Evolutionary conservation across 345 rosid genomes (phyloP), one percentile per base, ranked within the genome.

Genomic region (Salix dunnii): DNA sequence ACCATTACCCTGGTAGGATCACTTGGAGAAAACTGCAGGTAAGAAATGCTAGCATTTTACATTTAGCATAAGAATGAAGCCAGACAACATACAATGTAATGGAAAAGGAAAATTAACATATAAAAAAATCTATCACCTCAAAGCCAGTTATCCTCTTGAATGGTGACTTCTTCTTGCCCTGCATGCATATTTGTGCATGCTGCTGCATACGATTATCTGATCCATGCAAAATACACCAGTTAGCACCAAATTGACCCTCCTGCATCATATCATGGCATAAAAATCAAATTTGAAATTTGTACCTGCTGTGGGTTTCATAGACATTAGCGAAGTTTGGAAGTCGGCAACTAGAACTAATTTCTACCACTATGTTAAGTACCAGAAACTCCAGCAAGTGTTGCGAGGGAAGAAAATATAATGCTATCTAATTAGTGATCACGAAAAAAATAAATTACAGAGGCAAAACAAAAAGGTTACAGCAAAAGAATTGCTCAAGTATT

Each of bases 81-180:
- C 38, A 17, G 11, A 61, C 69, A 35, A 55, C 36, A 74, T 27
- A 5, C 14, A 71, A 9, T 5, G 33, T 55, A 13, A 35, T 0
- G n/a, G 38, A 63, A 27, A 51, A 61, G n/a, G 61, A 51, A 35
- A 67, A 5, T 5, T 27, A 55, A n/a, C 2, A 67, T 28, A 63
- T 49, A 48, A 10, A 25, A 66, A 46, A n/a, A n/a, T 42, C 31
- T 27, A 62, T 28, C 43, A 85, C 88, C 90, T 87, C 85, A 68
- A 87, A 83, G 70, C 88, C 84, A 68, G 88, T 87, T 71, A 87
- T 85, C 84, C 86, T 85, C 80, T 82, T 79, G 78, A n/a, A 74
- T 13, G 76, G 42, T 25, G 86, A 85, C 77, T 85, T 86, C 81
- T 82, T 87, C 75, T 87, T 87, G 43, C 88, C 61, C 81, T 67